Conservation (phyloP, 192 early-diverging fungal species). For the Endogone sp. region DNA sequence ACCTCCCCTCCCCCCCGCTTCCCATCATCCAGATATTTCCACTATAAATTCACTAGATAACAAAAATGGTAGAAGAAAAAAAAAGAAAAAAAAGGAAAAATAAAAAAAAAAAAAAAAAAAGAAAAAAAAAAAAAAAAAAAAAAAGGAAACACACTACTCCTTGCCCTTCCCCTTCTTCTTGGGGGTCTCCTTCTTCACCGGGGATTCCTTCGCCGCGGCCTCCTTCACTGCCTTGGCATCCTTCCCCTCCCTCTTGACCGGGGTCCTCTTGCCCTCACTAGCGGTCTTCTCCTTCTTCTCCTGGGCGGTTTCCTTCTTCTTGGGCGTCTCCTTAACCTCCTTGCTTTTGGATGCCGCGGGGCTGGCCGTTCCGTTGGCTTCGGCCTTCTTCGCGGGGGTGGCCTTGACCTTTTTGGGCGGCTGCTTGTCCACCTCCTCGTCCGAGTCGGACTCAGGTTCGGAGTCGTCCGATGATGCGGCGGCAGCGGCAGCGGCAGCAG, state of each 20-base stretch:
- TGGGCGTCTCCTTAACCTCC: constrained; percentile 1
- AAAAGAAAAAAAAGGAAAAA: too few species aligned
- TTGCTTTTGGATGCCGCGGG: background rate
- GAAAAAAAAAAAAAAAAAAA: background rate
- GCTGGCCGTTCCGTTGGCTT: background rate
- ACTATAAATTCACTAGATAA: too few species aligned
- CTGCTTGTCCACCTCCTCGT: background rate
- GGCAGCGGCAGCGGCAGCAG: background rate
- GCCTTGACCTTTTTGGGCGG: background rate
- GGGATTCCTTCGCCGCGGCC: background rate
- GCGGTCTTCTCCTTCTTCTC: background rate
- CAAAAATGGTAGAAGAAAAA: too few species aligned
- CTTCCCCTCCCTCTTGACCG: background rate
- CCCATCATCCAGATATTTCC: too few species aligned
- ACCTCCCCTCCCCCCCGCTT: too few species aligned
- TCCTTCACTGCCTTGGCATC: background rate
- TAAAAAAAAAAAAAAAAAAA: background rate
- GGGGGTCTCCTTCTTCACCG: background rate
- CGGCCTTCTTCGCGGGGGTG: background rate
- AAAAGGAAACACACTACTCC: background rate
- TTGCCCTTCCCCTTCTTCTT: constrained; percentile 3
- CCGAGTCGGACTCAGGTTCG: background rate
- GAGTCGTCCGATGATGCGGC: background rate
- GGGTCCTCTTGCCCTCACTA: constrained; percentile 4
- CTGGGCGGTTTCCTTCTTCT: constrained; percentile 3